Percentiles rank a stretch among this genome's conserved stretches.
Conservation (phyloP, 371 early-diverging fungal species). For the Blakeslea trispora region DNA sequence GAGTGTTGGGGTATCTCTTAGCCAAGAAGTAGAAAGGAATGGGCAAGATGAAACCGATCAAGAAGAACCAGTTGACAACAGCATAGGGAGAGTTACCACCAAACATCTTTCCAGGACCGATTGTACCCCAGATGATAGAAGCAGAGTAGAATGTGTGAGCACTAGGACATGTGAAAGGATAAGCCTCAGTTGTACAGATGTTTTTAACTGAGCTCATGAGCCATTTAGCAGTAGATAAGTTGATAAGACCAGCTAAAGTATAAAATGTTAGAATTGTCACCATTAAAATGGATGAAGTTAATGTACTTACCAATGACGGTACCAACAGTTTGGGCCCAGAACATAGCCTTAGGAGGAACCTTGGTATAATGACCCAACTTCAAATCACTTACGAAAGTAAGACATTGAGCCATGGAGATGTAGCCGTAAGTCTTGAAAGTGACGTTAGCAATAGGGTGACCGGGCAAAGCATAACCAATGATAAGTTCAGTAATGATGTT, state of each 20-base stretch:
- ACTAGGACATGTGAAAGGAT: constrained; percentile 63
- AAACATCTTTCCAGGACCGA: constrained; percentile 74
- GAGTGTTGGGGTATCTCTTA: constrained; percentile 52
- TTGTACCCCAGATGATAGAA: constrained; percentile 74
- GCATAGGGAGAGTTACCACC: constrained; percentile 60
- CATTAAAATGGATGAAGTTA: constrained; percentile 40
- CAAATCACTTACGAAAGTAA: constrained; percentile 63
- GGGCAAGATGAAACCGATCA: constrained; percentile 66
- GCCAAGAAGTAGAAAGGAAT: constrained; percentile 57
- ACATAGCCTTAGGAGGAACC: constrained; percentile 74
- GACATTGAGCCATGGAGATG: constrained; percentile 62
- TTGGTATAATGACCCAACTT: constrained; percentile 72
- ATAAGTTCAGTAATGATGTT: constrained; percentile 75
- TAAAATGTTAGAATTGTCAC: constrained; percentile 34
- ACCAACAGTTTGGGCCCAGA: constrained; percentile 59
- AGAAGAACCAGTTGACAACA: constrained; percentile 58
- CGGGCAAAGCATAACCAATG: constrained; percentile 67
- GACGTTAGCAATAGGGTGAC: constrained; percentile 65
- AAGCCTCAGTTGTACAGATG: constrained; percentile 55
- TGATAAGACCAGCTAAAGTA: constrained; percentile 51
- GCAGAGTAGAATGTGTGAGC: constrained; percentile 69
- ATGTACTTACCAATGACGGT: constrained; percentile 46
- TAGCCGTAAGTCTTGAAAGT: constrained; percentile 71
- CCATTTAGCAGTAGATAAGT: constrained; percentile 64
- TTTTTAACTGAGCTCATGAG: constrained; percentile 57